phyloP scores from a whole-genome alignment of 495 filamentous ascomycete species.

The Chaetomium cochliodes region DNA sequence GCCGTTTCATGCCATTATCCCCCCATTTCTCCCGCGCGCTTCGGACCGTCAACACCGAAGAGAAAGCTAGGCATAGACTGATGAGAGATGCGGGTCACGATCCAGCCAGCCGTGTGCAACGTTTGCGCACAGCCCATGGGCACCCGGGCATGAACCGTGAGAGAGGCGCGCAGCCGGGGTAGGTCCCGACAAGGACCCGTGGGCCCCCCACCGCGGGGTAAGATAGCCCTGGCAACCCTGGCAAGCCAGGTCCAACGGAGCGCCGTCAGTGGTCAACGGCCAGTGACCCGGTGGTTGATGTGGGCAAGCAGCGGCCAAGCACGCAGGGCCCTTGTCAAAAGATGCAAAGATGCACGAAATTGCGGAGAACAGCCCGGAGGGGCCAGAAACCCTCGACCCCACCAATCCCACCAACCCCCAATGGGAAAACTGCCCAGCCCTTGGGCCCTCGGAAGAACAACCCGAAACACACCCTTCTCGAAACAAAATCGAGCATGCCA shows the following conservation, averaged over 20 bases:
- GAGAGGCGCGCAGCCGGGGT: conserved; percentile 1
- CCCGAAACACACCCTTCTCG: conserved; percentile 16
- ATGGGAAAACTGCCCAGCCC: conserved; percentile 13
- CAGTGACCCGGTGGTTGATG: background rate
- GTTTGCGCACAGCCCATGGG: background rate
- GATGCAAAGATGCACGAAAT: conserved; percentile 1
- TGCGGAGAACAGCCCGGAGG: background rate
- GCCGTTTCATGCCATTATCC: conserved; percentile 34
- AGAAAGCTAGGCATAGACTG: conserved; percentile 40
- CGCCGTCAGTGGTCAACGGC: conserved; percentile 5
- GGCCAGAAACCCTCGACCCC: background rate
- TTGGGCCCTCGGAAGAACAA: conserved; percentile 14
- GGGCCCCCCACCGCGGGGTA: conserved; percentile 17
- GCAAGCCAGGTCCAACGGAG: background rate
- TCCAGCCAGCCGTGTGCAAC: conserved; percentile 3
- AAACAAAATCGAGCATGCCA: background rate
- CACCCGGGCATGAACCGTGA: too few species aligned
- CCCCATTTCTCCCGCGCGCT: conserved; percentile 44
- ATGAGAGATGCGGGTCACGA: conserved; percentile 27
- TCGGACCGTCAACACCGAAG: conserved; percentile 52
- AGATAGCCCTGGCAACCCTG: conserved; percentile 3
- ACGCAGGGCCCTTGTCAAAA: background rate
- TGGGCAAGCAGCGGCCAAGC: background rate
- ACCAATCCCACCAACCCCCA: conserved; percentile 8
- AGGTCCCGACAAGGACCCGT: background rate